Evolutionary conservation across 495 filamentous ascomycete species (phyloP).

Genomic region (Poronia punctata): DNA sequence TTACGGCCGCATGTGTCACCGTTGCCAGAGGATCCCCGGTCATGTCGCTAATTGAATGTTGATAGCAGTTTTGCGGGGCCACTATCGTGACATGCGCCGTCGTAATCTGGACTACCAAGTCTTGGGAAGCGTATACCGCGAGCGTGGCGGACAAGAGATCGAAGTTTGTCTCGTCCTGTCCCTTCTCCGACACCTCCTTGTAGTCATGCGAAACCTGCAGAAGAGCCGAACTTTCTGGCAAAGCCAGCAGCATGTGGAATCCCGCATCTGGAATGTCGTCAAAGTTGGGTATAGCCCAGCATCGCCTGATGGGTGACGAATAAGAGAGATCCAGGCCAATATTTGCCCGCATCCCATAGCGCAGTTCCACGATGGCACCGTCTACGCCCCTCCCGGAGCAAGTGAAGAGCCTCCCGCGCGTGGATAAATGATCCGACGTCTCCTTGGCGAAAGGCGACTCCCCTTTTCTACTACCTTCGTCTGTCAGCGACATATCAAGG

Average conservation of each 20-base stretch:
- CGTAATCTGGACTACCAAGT: conserved; percentile 50
- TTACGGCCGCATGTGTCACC: conserved; percentile 29
- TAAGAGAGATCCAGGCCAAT: conserved; percentile 50
- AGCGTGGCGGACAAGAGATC: conserved; percentile 49
- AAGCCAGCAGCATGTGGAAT: conserved; percentile 42
- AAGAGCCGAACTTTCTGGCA: conserved; percentile 37
- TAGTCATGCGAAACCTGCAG: conserved; percentile 34
- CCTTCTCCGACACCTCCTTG: conserved; percentile 22
- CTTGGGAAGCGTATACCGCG: conserved; percentile 30
- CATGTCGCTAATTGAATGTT: conserved; percentile 17
- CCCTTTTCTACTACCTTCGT: conserved; percentile 14
- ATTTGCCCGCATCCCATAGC: conserved; percentile 63
- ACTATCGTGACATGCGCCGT: conserved; percentile 37
- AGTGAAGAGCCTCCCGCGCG: conserved; percentile 49
- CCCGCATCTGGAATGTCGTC: conserved; percentile 13
- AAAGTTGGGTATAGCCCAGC: conserved; percentile 36
- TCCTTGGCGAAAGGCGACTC: background rate
- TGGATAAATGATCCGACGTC: background rate
- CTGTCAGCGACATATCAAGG: conserved; percentile 57
- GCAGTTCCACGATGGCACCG: conserved; percentile 62
- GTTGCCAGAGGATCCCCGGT: conserved; percentile 13
- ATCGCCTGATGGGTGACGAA: conserved; percentile 30
- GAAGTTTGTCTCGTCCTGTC: conserved; percentile 37
- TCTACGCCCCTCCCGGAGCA: conserved; percentile 50
- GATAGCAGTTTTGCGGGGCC: conserved; percentile 13